A percentile compares a stretch with the other conserved stretches of the same genome.
Evolutionary conservation across 2,329 filamentous ascomycete genomes (phyloP).

Genomic region (Cordyceps fumosorosea): DNA sequence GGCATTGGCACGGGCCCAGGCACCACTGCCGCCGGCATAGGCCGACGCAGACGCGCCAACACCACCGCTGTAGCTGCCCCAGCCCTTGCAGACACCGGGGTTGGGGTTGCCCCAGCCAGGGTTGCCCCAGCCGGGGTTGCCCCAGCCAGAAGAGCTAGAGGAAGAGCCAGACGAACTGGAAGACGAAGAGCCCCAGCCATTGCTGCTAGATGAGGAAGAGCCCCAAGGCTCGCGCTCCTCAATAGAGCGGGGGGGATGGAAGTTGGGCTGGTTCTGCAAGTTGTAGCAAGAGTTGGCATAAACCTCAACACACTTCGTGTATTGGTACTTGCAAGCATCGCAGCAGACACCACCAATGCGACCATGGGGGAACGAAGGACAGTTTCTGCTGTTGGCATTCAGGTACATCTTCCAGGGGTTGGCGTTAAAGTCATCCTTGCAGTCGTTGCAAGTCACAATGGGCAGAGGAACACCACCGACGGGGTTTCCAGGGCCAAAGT

Average conservation of each 20-base stretch:
- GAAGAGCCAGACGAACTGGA: slow-evolving; percentile 9
- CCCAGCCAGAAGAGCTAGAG: slow-evolving; percentile 8
- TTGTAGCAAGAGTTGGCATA: slow-evolving; percentile 44
- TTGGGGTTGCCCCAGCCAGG: slow-evolving; percentile 2
- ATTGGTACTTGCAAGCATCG: slow-evolving; percentile 49
- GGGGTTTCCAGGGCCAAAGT: slow-evolving; percentile 59
- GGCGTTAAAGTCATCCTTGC: slow-evolving; percentile 32
- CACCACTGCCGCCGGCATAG: slow-evolving; percentile 1
- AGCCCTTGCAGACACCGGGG: slow-evolving; percentile 6
- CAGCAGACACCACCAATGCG: slow-evolving; percentile 36
- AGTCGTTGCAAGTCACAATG: slow-evolving; percentile 49
- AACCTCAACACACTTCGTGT: slow-evolving; percentile 38
- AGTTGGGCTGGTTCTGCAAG: slow-evolving; percentile 22
- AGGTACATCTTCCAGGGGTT: slow-evolving; percentile 49
- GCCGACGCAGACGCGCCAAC: slow-evolving; percentile 7
- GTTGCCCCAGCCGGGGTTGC: slow-evolving; percentile 1
- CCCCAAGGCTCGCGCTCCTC: background rate
- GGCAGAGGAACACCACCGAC: slow-evolving; percentile 47
- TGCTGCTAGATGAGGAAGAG: background rate
- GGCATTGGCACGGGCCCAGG: slow-evolving; percentile 10
- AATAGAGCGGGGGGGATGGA: slow-evolving; percentile 14
- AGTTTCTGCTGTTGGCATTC: slow-evolving; percentile 34
- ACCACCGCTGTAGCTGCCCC: slow-evolving; percentile 11
- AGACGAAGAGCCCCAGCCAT: background rate
- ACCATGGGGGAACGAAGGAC: slow-evolving; percentile 36